Evolutionary conservation across 2,329 filamentous ascomycete genomes (phyloP), one percentile per base, ranked within the genome.

Genomic region (Dothideomycetes sp.): DNA sequence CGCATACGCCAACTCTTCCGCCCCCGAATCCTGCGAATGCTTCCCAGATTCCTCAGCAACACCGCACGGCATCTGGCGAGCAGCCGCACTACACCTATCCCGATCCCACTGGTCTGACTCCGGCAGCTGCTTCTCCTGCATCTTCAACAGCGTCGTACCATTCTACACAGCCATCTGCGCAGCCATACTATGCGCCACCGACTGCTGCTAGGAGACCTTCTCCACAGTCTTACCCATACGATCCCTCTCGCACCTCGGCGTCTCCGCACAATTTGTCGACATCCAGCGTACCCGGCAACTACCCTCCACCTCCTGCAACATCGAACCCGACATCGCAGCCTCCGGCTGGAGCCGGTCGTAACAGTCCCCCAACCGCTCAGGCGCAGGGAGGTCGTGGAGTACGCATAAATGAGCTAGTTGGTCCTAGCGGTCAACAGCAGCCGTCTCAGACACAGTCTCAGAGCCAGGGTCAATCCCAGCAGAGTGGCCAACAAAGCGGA

Each of bases 1-100:
- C 67, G 51, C 66, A 70, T 47, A 69, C 66, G 42, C 66, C 66
- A 19, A 70, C 66, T 34, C 55, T 68, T 45, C 64, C 66, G 37
- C 66, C 66, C 42, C 66, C 66, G 40, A 64, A 65, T 50, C 66
- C 60, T 32, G 65, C 60, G 47, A 51, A 58, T 47, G 58, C 58
- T 45, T 58, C 60, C 52, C 61, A 64, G 49, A 53, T 58, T 47
- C 10, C 18, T 12, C n/a, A 32, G n/a, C 40, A 40, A 33, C 34
- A 39, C 18, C 36, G 10, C 3, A 18, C 36, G 15, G 24, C 36
- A 30, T 14, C 36, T 16, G 35, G 34, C 9, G 36, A n/a, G 10
- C 32, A 14, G 30, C 27, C 48, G 41, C 57, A 61, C 32, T 65
- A 64, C 54, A 51, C 54, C 22, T 65, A 65, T 50, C 56, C 61